A percentile compares a stretch with the other conserved stretches of the same genome.
phyloP scores from a whole-genome alignment of 768 basidiomycete genomes.

The Boletus insuetus region DNA sequence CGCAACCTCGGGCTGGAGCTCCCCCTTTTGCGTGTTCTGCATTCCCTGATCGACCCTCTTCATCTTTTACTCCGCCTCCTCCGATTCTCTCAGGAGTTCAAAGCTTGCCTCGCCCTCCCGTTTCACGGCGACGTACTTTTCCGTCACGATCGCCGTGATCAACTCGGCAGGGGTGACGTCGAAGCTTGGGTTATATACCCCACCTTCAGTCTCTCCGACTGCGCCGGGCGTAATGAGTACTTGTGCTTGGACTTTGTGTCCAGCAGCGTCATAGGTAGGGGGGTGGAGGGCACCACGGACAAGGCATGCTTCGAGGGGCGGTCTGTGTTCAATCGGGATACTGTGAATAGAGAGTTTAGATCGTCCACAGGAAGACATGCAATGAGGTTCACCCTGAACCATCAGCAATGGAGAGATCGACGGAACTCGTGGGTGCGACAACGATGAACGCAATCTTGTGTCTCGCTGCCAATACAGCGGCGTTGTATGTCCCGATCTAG shows the following conservation, averaged over 20 bases:
- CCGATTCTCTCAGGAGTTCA: conserved; percentile 50
- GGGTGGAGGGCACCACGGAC: conserved; percentile 81
- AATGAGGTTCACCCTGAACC: conserved; percentile 51
- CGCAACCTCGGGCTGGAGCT: background rate
- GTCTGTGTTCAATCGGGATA: conserved; percentile 93
- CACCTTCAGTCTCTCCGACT: conserved; percentile 31
- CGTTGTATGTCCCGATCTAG: conserved; percentile 92
- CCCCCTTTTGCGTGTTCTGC: too few relatives aligned
- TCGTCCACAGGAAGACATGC: background rate
- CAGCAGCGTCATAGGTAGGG: conserved; percentile 35
- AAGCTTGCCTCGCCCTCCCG: conserved; percentile 53
- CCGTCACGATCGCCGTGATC: conserved; percentile 93
- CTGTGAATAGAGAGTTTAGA: conserved; percentile 23
- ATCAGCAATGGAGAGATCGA: conserved; percentile 76
- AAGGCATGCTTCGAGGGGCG: conserved; percentile 82
- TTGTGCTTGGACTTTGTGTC: conserved; percentile 61
- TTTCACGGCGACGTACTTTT: conserved; percentile 87
- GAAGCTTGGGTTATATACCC: conserved; percentile 89
- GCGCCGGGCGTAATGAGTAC: conserved; percentile 80
- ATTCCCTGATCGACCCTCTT: too few relatives aligned
- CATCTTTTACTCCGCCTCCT: conserved; percentile 1
- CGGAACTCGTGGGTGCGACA: conserved; percentile 88
- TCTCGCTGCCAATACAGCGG: conserved; percentile 85
- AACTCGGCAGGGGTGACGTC: conserved; percentile 94
- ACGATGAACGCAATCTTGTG: conserved; percentile 91